These are phyloP conservation scores for Scedosporium dehoogii DNA, from an alignment of 2,329 filamentous ascomycete genomes.

Conservation along the genomic window DNA sequence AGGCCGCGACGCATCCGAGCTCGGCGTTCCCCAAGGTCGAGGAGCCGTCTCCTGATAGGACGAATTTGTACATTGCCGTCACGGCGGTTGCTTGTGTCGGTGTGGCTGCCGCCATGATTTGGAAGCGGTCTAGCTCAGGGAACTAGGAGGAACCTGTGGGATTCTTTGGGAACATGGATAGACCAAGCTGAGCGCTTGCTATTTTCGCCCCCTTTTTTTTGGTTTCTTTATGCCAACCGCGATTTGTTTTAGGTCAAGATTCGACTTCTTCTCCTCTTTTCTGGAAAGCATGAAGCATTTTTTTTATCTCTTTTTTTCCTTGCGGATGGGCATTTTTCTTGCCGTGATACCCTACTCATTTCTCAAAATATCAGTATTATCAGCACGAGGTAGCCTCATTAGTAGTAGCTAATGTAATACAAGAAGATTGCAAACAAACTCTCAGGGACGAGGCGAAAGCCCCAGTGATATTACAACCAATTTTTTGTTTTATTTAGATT, in stretches of 20 bases:
- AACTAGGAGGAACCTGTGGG: neutral
- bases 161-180: neutral
- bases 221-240: neutral
- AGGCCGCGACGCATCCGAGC: slow-evolving; percentile 82
- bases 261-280: neutral
- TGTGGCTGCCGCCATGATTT: slow-evolving; percentile 56
- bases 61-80: slow-evolving; percentile 75
- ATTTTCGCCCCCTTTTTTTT: slow-evolving; percentile 2
- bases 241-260: neutral
- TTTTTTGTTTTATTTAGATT: no score
- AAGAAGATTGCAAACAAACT: neutral
- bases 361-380: neutral
- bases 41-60: slow-evolving; percentile 74
- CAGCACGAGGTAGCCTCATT: neutral
- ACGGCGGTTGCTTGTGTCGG: slow-evolving; percentile 60
- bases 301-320: slow-evolving; percentile 1
- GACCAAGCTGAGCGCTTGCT: neutral
- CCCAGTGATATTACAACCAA: no score
- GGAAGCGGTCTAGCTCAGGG: slow-evolving; percentile 37
- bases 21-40: slow-evolving; percentile 83
- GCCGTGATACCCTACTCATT: slow-evolving; percentile 12
- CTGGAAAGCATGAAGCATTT: neutral
- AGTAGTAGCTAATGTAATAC: slow-evolving; percentile 4
- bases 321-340: slow-evolving; percentile 7
- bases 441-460: neutral